Evolutionary conservation across 2,329 filamentous ascomycete species (phyloP).

Genomic region (Fusarium dlaminii): DNA sequence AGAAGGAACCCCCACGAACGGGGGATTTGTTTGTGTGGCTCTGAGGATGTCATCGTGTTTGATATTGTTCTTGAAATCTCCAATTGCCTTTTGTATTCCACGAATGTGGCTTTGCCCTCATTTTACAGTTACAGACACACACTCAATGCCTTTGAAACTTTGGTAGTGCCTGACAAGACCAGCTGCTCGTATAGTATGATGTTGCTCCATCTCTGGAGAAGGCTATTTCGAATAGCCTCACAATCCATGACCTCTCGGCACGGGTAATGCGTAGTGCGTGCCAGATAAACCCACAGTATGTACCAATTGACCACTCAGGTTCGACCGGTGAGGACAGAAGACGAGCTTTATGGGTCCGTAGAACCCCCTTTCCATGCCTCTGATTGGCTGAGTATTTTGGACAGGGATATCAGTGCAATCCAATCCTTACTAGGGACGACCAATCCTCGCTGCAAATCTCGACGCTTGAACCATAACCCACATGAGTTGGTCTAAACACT

Average conservation of each 20-base stretch:
- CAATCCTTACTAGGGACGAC: constrained; percentile 6
- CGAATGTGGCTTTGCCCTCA: neutral
- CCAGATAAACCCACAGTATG: neutral
- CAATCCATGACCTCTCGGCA: neutral
- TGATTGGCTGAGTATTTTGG: constrained; percentile 2
- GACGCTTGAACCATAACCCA: constrained; percentile 9
- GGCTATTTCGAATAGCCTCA: neutral
- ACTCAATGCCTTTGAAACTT: neutral
- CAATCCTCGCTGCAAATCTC: constrained; percentile 19
- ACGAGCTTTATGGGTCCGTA: constrained; percentile 14
- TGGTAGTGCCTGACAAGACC: neutral
- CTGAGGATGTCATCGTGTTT: neutral
- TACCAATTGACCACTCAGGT: constrained; percentile 10
- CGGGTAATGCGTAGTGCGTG: neutral
- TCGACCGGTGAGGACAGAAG: constrained; percentile 27
- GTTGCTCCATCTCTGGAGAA: neutral
- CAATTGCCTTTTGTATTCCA: neutral
- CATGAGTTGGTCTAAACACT: neutral
- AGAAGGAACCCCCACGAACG: neutral
- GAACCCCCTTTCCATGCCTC: neutral
- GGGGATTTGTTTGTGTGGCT: neutral
- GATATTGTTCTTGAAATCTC: neutral
- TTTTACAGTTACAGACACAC: no score
- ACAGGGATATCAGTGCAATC: constrained; percentile 14
- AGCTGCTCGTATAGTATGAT: neutral